Base-by-base conservation (phyloP, 169 alveolate genomes). In the Babesia ovata region DNA sequence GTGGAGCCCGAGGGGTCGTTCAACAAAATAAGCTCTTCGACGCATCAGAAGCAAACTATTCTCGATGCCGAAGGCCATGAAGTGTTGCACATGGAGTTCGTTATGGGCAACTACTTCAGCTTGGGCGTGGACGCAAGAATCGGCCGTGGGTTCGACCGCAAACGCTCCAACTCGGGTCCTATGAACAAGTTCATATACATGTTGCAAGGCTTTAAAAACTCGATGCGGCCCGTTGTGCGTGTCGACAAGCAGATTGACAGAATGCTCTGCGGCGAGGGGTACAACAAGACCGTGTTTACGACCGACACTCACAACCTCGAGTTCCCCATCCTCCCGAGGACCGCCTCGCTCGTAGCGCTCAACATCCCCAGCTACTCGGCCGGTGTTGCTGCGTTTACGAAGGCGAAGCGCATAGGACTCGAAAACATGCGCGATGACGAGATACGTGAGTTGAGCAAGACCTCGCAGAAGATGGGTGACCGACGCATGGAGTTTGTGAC, bases 101-200 rank as follows among this genome's bases (percentile, higher is more conserved):
- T 73, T 69, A 94, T 95, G 97, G 89, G 95, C n/a, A 94, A 96
- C 77, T 96, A 94, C 75, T 95, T 94, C 78, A 92, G 97, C 63
- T 86, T 96, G 29, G 99, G 99, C 7, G 92, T 92, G 49, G 99
- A 95, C 86, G 95, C 97, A 22, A 76, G 97, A 74, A 93, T 95
- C 56, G 99, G 98, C 9, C 83, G 93, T 44, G 97, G 97, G 11
- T 94, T 94, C 87, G 98, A 94, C 75, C 93, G 95, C 61, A 89
- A 86, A 46, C 85, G 98, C 59, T 78, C 93, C 44, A 75, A 87
- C 46, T 87, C 86, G 48, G 83, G 93, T 52, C 74, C 87, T 22
- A 70, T 90, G 46, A 92, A 95, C 85, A 90, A 90, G 56, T 59
- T 90, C 48, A 60, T 66, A 39, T 90, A 90, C 62, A 21, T 74